These are phyloP conservation scores for Amphichorda felina DNA, from an alignment of 2,329 filamentous ascomycete genomes.

Conservation along the genomic window DNA sequence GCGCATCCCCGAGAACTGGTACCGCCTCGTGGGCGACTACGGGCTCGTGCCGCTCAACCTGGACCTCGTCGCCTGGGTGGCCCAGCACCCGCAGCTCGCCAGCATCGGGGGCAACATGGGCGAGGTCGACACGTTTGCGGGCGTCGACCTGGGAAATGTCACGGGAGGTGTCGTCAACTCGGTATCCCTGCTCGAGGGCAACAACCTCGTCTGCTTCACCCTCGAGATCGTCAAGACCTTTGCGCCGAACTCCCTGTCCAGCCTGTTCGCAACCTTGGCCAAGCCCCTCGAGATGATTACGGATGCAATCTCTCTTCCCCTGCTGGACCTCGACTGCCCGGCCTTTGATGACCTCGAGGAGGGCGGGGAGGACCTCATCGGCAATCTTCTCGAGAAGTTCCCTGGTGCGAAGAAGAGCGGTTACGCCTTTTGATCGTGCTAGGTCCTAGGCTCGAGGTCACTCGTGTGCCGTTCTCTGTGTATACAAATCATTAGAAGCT, in stretches of 20 bases:
- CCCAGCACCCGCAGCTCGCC: constrained; percentile 27
- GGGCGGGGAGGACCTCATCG: constrained; percentile 9
- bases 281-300: constrained; percentile 18
- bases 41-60: constrained; percentile 26
- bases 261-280: constrained; percentile 19
- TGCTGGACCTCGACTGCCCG: constrained; percentile 15
- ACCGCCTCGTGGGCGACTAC: constrained; percentile 29
- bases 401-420: constrained; percentile 5
- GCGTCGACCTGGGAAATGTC: constrained; percentile 27
- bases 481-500: too few species aligned
- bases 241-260: constrained; percentile 27
- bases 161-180: constrained; percentile 31
- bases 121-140: constrained; percentile 35
- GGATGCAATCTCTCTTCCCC: constrained; percentile 14
- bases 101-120: constrained; percentile 41
- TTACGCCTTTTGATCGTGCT: constrained; percentile 1
- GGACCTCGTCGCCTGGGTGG: constrained; percentile 24
- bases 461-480: too few species aligned
- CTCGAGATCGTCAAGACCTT: constrained; percentile 24
- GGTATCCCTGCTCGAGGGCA: constrained; percentile 27
- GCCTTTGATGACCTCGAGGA: constrained; percentile 14
- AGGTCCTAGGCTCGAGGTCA: too few species aligned
- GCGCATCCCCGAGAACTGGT: constrained; percentile 41
- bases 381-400: constrained; percentile 1
- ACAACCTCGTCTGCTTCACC: constrained; percentile 31